These are phyloP conservation scores for Pythium volutum DNA, from an alignment of 352 stramenopile species.

Conservation along the genomic window DNA sequence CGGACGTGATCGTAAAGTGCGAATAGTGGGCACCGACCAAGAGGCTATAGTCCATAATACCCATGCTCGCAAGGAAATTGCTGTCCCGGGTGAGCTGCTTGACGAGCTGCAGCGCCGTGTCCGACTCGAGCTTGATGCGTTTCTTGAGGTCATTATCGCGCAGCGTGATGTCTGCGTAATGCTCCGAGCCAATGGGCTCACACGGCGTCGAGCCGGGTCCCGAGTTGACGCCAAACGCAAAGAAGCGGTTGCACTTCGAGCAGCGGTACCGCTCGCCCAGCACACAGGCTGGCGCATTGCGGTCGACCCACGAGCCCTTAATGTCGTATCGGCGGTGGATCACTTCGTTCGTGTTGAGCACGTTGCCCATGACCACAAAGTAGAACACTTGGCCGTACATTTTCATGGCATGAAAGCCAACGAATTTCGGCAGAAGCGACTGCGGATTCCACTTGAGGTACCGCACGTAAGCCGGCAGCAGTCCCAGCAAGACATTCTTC, in stretches of 20 bases:
- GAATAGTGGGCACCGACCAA: conserved; percentile 86
- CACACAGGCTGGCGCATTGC: conserved; percentile 74
- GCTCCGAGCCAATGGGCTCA: conserved; percentile 54
- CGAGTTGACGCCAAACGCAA: conserved; percentile 55
- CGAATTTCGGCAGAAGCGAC: conserved; percentile 87
- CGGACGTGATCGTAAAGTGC: conserved; percentile 72
- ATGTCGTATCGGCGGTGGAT: conserved; percentile 91
- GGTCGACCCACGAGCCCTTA: conserved; percentile 89
- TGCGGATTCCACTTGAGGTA: conserved; percentile 88
- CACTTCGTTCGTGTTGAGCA: conserved; percentile 77
- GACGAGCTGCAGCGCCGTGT: conserved; percentile 50
- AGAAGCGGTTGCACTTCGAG: conserved; percentile 85
- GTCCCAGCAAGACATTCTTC: conserved; percentile 69
- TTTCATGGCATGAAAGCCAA: conserved; percentile 88
- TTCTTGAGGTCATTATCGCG: conserved; percentile 88
- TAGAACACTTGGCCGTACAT: conserved; percentile 91
- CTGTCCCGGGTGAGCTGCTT: conserved; percentile 83
- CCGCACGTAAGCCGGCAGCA: conserved; percentile 79
- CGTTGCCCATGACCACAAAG: conserved; percentile 92
- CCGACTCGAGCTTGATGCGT: conserved; percentile 59
- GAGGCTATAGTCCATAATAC: conserved; percentile 92
- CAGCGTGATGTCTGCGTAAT: conserved; percentile 81
- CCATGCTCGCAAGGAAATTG: conserved; percentile 76
- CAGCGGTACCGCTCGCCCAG: conserved; percentile 76
- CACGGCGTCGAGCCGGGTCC: conserved; percentile 37